Evolutionary conservation across 1,139 yeast genomes (phyloP).

Genomic region (Pichia sp.): DNA sequence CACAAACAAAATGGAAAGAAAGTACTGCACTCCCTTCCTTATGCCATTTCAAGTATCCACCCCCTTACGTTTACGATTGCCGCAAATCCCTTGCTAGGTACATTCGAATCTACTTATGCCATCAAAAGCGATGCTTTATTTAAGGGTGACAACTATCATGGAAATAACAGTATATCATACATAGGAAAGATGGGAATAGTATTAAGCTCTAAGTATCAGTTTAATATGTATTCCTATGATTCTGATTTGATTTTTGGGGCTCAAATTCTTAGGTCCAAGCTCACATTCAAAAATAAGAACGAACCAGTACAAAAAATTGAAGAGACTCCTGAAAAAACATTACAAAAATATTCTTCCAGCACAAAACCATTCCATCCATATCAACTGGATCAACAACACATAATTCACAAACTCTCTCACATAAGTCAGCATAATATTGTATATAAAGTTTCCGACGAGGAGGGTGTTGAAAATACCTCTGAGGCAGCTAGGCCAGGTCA

Average conservation of each 20-base stretch:
- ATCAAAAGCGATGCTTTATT: conserved; percentile 61
- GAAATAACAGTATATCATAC: neutral
- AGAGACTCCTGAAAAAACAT: neutral
- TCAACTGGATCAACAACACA: conserved; percentile 13
- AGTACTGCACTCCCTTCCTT: conserved; percentile 12
- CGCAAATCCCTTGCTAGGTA: conserved; percentile 87
- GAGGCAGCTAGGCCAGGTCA: no score
- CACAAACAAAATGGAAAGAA: neutral
- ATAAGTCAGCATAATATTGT: conserved; percentile 13
- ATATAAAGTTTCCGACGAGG: conserved; percentile 15
- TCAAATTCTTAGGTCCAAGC: conserved; percentile 58
- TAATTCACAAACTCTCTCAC: neutral
- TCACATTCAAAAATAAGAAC: conserved; percentile 19
- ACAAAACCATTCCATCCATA: conserved; percentile 7
- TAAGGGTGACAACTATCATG: neutral
- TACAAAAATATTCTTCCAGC: neutral
- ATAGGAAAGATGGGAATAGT: conserved; percentile 46
- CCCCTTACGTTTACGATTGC: conserved; percentile 88
- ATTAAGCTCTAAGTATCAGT: conserved; percentile 81
- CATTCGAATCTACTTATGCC: conserved; percentile 82
- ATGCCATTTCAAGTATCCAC: conserved; percentile 16
- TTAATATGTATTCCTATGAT: conserved; percentile 85
- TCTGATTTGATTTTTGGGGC: conserved; percentile 84
- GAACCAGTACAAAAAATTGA: neutral
- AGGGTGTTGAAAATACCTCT: conserved; percentile 9